Conservation (phyloP, 148 eudicot species). For the Diospyros lotus region DNA sequence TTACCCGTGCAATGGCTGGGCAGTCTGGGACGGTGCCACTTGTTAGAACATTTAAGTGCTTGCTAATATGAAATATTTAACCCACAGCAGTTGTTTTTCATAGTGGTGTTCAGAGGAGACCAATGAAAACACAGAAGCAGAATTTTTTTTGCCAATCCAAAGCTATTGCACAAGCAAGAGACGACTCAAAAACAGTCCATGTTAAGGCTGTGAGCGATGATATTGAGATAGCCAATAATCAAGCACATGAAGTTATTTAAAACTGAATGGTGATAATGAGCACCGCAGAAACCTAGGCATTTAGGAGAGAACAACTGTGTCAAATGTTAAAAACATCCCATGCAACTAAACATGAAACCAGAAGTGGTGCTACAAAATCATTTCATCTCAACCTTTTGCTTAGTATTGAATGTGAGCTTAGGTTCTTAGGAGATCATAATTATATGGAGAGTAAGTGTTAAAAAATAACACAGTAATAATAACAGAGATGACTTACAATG, state of each 20-base stretch:
- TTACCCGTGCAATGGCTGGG: no score
- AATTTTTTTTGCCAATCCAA: background rate
- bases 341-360: background rate
- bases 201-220: background rate
- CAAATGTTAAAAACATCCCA: background rate
- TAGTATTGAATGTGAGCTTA: background rate
- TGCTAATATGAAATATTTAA: no score
- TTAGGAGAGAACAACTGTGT: background rate
- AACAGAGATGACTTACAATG: slow-evolving; percentile 36
- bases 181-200: background rate
- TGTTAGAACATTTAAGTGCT: no score
- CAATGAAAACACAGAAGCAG: background rate
- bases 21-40: no score
- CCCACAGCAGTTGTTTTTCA: no score
- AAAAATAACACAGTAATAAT: background rate
- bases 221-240: background rate
- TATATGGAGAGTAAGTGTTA: background rate
- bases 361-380: background rate
- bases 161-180: background rate
- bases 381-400: background rate
- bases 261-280: background rate
- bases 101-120: background rate
- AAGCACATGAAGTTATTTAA: background rate
- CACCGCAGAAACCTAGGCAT: background rate
- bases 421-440: background rate